Evolutionary conservation across 192 early-diverging fungal genomes (phyloP).

Genomic region (Coemansia pectinata): DNA sequence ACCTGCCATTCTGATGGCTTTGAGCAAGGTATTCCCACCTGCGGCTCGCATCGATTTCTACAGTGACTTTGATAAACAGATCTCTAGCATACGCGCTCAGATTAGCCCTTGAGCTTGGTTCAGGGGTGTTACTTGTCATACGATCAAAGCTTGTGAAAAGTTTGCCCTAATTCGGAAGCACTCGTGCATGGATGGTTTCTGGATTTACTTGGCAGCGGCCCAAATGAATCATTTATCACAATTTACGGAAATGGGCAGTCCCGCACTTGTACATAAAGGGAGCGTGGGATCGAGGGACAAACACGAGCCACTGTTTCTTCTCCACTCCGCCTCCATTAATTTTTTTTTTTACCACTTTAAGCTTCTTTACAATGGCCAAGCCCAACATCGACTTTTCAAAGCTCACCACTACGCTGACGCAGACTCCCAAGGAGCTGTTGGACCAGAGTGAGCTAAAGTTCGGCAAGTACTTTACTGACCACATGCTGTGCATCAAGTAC

Average conservation of each 20-base stretch:
- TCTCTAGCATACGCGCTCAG: too few species aligned
- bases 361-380: constrained; percentile 18
- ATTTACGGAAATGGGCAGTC: neutral
- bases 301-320: neutral
- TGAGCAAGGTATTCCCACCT: too few species aligned
- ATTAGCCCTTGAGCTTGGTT: too few species aligned
- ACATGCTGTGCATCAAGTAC: constrained; percentile 92
- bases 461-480: constrained; percentile 90
- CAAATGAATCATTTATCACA: neutral
- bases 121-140: too few species aligned
- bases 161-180: neutral
- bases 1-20: too few species aligned
- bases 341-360: neutral
- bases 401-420: constrained; percentile 45
- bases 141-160: too few species aligned
- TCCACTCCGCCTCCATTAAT: neutral
- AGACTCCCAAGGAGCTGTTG: constrained; percentile 27
- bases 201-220: neutral
- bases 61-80: too few species aligned
- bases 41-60: too few species aligned
- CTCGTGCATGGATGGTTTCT: neutral
- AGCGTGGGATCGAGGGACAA: neutral
- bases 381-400: constrained; percentile 47
- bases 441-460: constrained; percentile 65
- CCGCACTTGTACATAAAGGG: neutral